These are phyloP conservation scores for Sporothrix inflata DNA, from an alignment of 2,329 filamentous ascomycete species.

Conservation along the genomic window DNA sequence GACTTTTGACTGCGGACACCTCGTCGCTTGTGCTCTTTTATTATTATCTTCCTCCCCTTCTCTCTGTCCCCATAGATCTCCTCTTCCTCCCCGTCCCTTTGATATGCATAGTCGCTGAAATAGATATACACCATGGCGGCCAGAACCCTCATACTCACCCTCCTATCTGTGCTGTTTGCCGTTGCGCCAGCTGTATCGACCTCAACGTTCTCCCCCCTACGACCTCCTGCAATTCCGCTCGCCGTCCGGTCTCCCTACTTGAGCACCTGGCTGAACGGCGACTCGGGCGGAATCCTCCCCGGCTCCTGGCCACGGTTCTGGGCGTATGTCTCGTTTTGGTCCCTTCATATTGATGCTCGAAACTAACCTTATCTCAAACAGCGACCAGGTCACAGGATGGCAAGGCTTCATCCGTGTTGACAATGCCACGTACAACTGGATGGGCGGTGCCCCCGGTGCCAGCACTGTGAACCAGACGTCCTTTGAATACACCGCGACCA, in stretches of 20 bases:
- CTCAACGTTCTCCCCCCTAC: slow-evolving; percentile 39
- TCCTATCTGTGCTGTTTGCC: slow-evolving; percentile 14
- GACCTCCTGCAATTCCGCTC: slow-evolving; percentile 56
- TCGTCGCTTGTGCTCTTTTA: neutral
- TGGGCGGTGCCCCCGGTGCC: slow-evolving; percentile 59
- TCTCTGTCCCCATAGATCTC: neutral
- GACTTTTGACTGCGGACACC: neutral
- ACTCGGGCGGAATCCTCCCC: slow-evolving; percentile 66
- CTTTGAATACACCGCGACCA: slow-evolving; percentile 72
- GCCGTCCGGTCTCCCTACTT: slow-evolving; percentile 77
- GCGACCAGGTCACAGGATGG: slow-evolving; percentile 65
- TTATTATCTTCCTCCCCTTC: neutral
- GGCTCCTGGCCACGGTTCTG: slow-evolving; percentile 72
- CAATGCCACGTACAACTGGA: slow-evolving; percentile 65
- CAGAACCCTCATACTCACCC: slow-evolving; percentile 1
- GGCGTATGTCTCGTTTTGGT: slow-evolving; percentile 55
- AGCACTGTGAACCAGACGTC: slow-evolving; percentile 61
- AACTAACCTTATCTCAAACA: slow-evolving; percentile 34
- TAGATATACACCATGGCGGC: slow-evolving; percentile 22
- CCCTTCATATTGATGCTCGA: no score
- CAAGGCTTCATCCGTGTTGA: slow-evolving; percentile 72
- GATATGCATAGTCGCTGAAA: neutral
- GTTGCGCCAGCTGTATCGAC: neutral
- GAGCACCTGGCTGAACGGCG: slow-evolving; percentile 68
- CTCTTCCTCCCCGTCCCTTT: neutral